A percentile compares a stretch with the other conserved stretches of the same genome.
phyloP scores from a whole-genome alignment of 2,329 filamentous ascomycete species.

The Shiraia bambusicola region DNA sequence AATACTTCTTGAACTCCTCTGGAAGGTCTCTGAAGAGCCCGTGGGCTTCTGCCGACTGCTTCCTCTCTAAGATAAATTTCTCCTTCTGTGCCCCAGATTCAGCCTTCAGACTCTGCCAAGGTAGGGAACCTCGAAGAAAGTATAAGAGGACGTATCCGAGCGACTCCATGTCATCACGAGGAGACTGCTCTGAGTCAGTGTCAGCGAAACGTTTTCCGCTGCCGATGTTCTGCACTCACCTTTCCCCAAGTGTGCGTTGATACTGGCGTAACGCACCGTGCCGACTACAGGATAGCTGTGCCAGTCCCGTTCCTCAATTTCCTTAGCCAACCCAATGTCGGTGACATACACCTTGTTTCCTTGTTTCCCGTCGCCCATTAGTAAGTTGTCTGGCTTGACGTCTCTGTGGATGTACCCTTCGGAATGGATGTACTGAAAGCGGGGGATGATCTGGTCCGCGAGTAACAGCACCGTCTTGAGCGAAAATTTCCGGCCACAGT shows the following conservation, averaged over 20 bases:
- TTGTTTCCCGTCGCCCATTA: conserved; percentile 98
- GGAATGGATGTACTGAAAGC: conserved; percentile 99
- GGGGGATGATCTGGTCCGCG: conserved; percentile 96
- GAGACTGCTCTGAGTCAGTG: conserved; percentile 76
- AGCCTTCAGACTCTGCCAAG: conserved; percentile 98
- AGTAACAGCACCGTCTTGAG: conserved; percentile 96
- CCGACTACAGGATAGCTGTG: no score
- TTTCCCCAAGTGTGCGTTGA: conserved; percentile 97
- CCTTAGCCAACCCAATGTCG: conserved; percentile 97
- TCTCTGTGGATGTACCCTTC: conserved; percentile 99
- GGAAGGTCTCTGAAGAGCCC: conserved; percentile 98
- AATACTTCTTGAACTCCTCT: conserved; percentile 98
- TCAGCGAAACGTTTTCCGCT: not conserved
- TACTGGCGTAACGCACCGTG: conserved; percentile 96
- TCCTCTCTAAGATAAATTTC: conserved; percentile 99
- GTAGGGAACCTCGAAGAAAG: conserved; percentile 97
- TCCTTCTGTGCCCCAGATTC: conserved; percentile 99
- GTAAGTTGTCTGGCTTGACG: conserved; percentile 99
- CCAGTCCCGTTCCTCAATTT: no score
- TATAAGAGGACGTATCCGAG: conserved; percentile 99
- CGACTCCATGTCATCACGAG: conserved; percentile 99
- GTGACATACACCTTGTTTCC: conserved; percentile 99
- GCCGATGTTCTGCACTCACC: conserved; percentile 54
- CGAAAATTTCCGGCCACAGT: conserved; percentile 99
- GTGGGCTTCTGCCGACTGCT: conserved; percentile 99